A percentile compares a stretch with the other conserved stretches of the same genome.
Evolutionary conservation across 192 early-diverging fungal genomes (phyloP).

Genomic region (Mortierella hygrophila): DNA sequence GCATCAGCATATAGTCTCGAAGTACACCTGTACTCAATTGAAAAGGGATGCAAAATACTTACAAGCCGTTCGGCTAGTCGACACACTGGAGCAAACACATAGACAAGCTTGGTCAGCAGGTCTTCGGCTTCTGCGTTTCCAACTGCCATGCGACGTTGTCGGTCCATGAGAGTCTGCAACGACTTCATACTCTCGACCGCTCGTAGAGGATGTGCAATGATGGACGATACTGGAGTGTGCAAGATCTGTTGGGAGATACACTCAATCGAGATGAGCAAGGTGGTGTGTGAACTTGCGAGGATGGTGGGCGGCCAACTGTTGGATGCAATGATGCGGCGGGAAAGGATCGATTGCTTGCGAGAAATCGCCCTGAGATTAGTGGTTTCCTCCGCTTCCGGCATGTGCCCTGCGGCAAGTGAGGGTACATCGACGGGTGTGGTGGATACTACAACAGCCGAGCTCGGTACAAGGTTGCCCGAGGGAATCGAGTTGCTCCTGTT

Average conservation of each 20-base stretch:
- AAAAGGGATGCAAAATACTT: slow-evolving; percentile 13
- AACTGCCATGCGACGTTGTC: slow-evolving; percentile 67
- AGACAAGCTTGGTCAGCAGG: slow-evolving; percentile 68
- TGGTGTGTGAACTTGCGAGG: slow-evolving; percentile 68
- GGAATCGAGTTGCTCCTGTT: neutral
- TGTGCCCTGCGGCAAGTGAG: neutral
- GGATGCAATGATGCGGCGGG: slow-evolving; percentile 64
- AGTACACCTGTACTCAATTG: neutral
- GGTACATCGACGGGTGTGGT: slow-evolving; percentile 29
- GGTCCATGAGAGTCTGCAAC: slow-evolving; percentile 70
- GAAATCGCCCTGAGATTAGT: slow-evolving; percentile 13
- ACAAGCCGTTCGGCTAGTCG: slow-evolving; percentile 73
- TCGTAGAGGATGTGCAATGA: slow-evolving; percentile 37
- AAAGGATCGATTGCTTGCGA: slow-evolving; percentile 43
- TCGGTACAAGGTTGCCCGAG: neutral
- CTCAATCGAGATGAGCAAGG: slow-evolving; percentile 66
- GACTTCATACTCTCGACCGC: slow-evolving; percentile 76
- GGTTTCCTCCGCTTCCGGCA: slow-evolving; percentile 11
- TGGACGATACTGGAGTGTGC: slow-evolving; percentile 61
- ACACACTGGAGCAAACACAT: slow-evolving; percentile 71
- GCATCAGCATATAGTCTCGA: neutral
- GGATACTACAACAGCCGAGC: neutral
- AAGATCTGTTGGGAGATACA: slow-evolving; percentile 65
- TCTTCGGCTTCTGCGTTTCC: slow-evolving; percentile 74
- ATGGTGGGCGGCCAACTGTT: slow-evolving; percentile 76